These are phyloP conservation scores for Chaetomium olivaceum DNA, from an alignment of 2,329 filamentous ascomycete genomes.

Conservation along the genomic window DNA sequence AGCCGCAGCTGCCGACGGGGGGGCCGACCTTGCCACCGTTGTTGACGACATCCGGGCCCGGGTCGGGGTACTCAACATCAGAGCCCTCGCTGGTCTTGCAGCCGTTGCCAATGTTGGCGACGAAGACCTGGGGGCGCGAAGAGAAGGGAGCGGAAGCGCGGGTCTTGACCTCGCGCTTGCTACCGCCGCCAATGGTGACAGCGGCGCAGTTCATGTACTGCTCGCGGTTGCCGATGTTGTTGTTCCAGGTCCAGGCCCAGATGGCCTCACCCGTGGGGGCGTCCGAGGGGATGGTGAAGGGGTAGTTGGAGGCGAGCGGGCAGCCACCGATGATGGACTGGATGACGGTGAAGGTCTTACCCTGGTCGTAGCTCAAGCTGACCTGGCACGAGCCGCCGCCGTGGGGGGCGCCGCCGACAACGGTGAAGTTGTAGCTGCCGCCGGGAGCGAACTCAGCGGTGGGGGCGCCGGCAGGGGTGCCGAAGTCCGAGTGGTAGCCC, in stretches of 20 bases:
- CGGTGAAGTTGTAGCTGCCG: slow-evolving; percentile 60
- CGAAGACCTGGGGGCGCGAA: slow-evolving; percentile 66
- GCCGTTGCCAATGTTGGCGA: slow-evolving; percentile 64
- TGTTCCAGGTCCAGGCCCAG: slow-evolving; percentile 78
- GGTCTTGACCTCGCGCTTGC: slow-evolving; percentile 31
- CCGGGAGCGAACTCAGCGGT: slow-evolving; percentile 65
- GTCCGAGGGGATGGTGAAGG: slow-evolving; percentile 66
- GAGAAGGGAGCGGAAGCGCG: slow-evolving; percentile 49
- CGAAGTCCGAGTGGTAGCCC: slow-evolving; percentile 55
- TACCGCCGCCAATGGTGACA: slow-evolving; percentile 57
- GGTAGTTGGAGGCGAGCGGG: slow-evolving; percentile 54
- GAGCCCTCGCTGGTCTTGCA: slow-evolving; percentile 56
- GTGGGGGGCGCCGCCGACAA: slow-evolving; percentile 64
- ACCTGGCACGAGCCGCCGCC: slow-evolving; percentile 76
- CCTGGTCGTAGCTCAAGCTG: slow-evolving; percentile 71
- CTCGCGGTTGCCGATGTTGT: slow-evolving; percentile 74
- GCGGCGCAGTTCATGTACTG: slow-evolving; percentile 87
- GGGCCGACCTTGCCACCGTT: slow-evolving; percentile 11
- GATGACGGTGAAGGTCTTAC: slow-evolving; percentile 68
- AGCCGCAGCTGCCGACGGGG: slow-evolving; percentile 35
- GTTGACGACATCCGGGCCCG: slow-evolving; percentile 38
- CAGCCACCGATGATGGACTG: slow-evolving; percentile 58
- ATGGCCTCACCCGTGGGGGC: slow-evolving; percentile 62
- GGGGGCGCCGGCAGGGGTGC: slow-evolving; percentile 50
- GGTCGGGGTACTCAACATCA: slow-evolving; percentile 67